Conservation (phyloP, 1,139 yeast genomes). For the Kodamaea ohmeri region DNA sequence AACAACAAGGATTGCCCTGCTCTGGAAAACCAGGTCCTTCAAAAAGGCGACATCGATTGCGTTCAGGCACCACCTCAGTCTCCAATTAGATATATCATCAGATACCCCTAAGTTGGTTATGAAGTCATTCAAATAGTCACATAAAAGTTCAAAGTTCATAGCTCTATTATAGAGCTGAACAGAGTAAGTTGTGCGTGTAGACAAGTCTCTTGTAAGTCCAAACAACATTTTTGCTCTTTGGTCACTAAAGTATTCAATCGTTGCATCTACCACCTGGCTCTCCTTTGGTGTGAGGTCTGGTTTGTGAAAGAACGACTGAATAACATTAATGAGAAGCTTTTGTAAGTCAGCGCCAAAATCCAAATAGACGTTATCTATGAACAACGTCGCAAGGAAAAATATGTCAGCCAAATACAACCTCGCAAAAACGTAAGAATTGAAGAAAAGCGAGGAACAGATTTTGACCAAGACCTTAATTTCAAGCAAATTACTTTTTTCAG, state of each 20-base stretch:
- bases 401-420: conserved; percentile 73
- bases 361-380: conserved; percentile 71
- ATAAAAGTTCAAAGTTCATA: conserved; percentile 59
- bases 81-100: conserved; percentile 59
- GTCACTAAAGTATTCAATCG: conserved; percentile 62
- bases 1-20: conserved; percentile 67
- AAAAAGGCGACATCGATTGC: conserved; percentile 66
- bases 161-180: conserved; percentile 48
- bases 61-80: conserved; percentile 66
- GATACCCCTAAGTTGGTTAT: conserved; percentile 47
- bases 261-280: conserved; percentile 43
- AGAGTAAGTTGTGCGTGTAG: conserved; percentile 26
- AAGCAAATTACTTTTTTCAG: conserved; percentile 62
- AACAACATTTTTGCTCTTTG: conserved; percentile 73
- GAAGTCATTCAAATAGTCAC: conserved; percentile 58
- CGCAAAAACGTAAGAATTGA: conserved; percentile 66
- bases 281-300: conserved; percentile 48
- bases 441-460: conserved; percentile 64
- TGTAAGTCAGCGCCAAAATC: conserved; percentile 68
- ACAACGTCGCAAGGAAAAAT: conserved; percentile 63
- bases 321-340: conserved; percentile 62
- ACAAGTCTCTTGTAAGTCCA: conserved; percentile 69
- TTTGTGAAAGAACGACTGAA: conserved; percentile 69
- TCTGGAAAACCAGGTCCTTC: conserved; percentile 60
- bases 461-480: conserved; percentile 71